Percentiles rank a stretch among this genome's conserved stretches.
These are phyloP conservation scores for Phoma sp. DNA, from an alignment of 2,329 filamentous ascomycete genomes.

Conservation along the genomic window DNA sequence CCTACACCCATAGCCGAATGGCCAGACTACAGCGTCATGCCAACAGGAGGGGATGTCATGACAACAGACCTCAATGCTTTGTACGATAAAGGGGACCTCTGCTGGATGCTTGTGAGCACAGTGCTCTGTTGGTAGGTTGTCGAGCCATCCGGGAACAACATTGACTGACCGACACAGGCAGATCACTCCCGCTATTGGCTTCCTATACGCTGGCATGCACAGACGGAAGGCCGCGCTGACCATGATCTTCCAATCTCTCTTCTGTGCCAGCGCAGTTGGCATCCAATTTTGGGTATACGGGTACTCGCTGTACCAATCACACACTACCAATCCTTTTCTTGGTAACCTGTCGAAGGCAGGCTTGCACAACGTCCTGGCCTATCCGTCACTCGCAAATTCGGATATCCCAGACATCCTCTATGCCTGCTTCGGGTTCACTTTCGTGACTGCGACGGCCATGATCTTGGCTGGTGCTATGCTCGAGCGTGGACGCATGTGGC, in stretches of 20 bases:
- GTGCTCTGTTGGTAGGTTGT: conserved; percentile 39
- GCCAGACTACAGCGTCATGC: conserved; percentile 53
- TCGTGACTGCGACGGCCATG: conserved; percentile 45
- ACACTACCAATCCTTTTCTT: conserved; percentile 38
- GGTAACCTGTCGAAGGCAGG: conserved; percentile 43
- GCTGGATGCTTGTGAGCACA: conserved; percentile 50
- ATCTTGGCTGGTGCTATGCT: conserved; percentile 46
- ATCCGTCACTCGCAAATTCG: conserved; percentile 41
- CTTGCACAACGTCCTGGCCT: conserved; percentile 39
- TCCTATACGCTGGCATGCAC: conserved; percentile 47
- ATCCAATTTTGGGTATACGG: conserved; percentile 60
- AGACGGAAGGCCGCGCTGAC: conserved; percentile 48
- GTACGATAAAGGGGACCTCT: conserved; percentile 58
- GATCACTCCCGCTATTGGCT: conserved; percentile 46
- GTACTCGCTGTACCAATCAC: conserved; percentile 53
- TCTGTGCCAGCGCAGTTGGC: conserved; percentile 55
- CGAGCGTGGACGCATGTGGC: conserved; percentile 40
- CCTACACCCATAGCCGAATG: conserved; percentile 50
- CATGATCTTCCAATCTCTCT: conserved; percentile 58
- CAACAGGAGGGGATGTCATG: conserved; percentile 54
- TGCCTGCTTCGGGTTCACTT: conserved; percentile 46
- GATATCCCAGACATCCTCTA: conserved; percentile 46
- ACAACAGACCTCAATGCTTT: conserved; percentile 55
- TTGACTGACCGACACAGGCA: conserved; percentile 30
- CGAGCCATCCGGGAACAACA: background rate